Evolutionary conservation across 2,329 filamentous ascomycete genomes (phyloP), one percentile per base, ranked within the genome.

Genomic region (Ophiostoma populinum): DNA sequence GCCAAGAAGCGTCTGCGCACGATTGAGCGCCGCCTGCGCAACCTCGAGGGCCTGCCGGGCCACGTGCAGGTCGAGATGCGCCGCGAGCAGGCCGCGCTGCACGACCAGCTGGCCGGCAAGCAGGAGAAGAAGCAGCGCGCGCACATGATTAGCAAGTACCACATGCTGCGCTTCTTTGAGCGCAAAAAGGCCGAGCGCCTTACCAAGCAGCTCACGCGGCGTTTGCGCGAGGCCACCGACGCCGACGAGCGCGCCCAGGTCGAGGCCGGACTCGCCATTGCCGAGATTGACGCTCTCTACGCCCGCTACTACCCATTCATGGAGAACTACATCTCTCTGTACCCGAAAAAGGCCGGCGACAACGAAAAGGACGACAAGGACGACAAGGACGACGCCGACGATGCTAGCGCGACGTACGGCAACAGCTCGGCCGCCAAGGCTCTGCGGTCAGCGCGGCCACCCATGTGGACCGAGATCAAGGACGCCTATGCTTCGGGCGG

Each of bases 111-210:
- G 39, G 61, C 55, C 5, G 63, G 68, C 42, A 62, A 67, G 32
- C 59, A 68, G 40, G 62, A 65, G 39, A 70, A 73, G 46, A 75
- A 72, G 55, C 65, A 63, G 49, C 65, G 71, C 44, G 65, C 65
- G 46, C 64, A 71, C 40, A 81, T 86, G 69, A 83, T 86, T 42
- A 63, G 63, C 34, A 79, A 75, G 52, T 90, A 85, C 47, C 80
- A 87, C 52, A 86, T 82, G 69, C 71, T 87, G 34, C 64, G 81
- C 19, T 90, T 90, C 51, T 87, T 87, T 54, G 81, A 83, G 45
- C 67, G 77, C 32, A 75, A 81, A 55, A 85, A 82, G 54, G 78
- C 78, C 19, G 65, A 65, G 34, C 64, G 78, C 39, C 61, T 73
- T 27, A 59, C 72, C 35, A 85, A 78, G 52, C 69, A 75, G 47